These are phyloP conservation scores for Hura crepitans DNA, from an alignment of 441 rosid genomes.

Conservation along the genomic window DNA sequence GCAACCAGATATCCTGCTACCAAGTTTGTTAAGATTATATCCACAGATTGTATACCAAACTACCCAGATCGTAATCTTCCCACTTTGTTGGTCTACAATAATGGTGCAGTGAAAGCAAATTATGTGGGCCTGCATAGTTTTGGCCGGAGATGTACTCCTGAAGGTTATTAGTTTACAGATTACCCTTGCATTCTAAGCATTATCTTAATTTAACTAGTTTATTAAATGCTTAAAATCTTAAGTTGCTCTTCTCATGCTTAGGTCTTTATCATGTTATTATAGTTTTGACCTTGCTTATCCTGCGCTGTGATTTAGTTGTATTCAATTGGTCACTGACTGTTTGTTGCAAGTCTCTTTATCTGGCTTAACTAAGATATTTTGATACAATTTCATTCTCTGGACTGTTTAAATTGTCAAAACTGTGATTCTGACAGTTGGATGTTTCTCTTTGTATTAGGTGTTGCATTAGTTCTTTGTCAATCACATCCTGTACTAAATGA, in stretches of 20 bases:
- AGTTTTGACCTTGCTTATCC: background rate
- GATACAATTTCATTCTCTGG: background rate
- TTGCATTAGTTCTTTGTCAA: slow-evolving; percentile 85
- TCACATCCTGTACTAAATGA: slow-evolving; percentile 91
- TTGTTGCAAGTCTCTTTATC: background rate
- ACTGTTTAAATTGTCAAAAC: background rate
- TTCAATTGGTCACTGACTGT: background rate
- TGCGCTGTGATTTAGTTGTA: background rate
- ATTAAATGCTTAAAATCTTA: background rate
- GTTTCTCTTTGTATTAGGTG: slow-evolving; percentile 45
- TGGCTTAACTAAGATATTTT: background rate
- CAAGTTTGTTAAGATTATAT: slow-evolving; percentile 89
- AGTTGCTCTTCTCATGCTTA: background rate
- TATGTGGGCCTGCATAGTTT: slow-evolving; percentile 77
- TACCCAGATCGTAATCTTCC: slow-evolving; percentile 95
- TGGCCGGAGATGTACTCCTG: slow-evolving; percentile 92
- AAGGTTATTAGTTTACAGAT: slow-evolving; percentile 47
- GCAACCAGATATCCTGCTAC: slow-evolving; percentile 81
- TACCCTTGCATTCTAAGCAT: background rate
- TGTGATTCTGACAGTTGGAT: background rate
- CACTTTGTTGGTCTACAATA: slow-evolving; percentile 80
- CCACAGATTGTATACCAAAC: slow-evolving; percentile 95
- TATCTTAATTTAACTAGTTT: background rate
- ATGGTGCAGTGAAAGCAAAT: slow-evolving; percentile 84
- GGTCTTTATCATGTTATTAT: background rate